phyloP scores from a whole-genome alignment of 202 grass and related monocot genomes.

The Schoenoplectus triqueter region DNA sequence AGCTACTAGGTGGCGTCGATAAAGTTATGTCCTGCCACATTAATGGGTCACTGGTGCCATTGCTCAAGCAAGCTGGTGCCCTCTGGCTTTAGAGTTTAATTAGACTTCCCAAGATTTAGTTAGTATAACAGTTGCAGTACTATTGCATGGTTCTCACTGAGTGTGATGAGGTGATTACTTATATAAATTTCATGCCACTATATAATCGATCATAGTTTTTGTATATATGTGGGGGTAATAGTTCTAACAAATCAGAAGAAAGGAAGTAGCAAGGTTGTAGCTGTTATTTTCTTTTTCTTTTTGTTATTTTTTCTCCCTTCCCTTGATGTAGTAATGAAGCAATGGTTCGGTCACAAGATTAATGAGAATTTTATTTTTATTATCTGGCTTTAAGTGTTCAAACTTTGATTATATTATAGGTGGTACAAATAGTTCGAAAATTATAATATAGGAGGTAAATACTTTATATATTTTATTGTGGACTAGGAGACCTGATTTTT shows the following conservation, averaged over 20 bases:
- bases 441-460: not conserved
- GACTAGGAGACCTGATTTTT: no score
- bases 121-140: not conserved
- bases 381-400: not conserved
- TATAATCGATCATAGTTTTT: constrained; percentile 11
- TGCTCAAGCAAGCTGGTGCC: constrained; percentile 97
- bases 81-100: constrained; percentile 73
- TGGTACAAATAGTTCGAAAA: not conserved
- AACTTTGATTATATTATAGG: constrained; percentile 1
- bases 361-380: not conserved
- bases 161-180: not conserved
- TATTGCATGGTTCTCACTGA: not conserved
- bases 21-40: constrained; percentile 97
- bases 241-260: constrained; percentile 24
- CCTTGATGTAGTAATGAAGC: not conserved
- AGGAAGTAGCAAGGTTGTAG: not conserved
- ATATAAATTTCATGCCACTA: constrained; percentile 25
- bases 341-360: constrained; percentile 11
- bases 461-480: no score
- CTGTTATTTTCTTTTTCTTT: not conserved
- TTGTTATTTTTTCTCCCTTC: not conserved
- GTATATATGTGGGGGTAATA: constrained; percentile 23
- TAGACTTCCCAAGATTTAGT: not conserved
- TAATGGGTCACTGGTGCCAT: constrained; percentile 87
- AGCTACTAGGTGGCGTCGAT: constrained; percentile 90